Evolutionary conservation across 768 basidiomycete species (phyloP).

Genomic region (Cystofilobasidium ferigula): DNA sequence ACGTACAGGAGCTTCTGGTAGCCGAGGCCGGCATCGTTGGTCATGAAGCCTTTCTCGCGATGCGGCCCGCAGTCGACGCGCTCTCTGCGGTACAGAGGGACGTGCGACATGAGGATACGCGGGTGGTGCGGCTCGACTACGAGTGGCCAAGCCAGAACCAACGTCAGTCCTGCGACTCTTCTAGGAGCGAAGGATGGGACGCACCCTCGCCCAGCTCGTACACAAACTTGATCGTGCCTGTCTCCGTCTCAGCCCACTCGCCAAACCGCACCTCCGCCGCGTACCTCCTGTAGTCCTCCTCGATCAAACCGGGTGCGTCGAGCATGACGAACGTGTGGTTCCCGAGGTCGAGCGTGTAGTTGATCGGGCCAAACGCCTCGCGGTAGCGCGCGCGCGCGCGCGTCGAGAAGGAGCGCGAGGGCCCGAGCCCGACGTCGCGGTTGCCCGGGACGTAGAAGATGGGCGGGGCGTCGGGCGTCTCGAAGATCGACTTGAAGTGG

Average conservation of each 20-base stretch:
- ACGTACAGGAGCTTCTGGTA: slow-evolving; percentile 58
- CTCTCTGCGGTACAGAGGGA: slow-evolving; percentile 69
- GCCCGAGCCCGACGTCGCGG: slow-evolving; percentile 64
- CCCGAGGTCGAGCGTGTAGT: slow-evolving; percentile 48
- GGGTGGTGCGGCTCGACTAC: slow-evolving; percentile 42
- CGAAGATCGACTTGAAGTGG: slow-evolving; percentile 64
- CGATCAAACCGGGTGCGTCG: slow-evolving; percentile 61
- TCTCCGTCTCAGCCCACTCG: slow-evolving; percentile 17
- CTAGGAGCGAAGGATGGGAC: not conserved
- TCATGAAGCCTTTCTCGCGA: slow-evolving; percentile 58
- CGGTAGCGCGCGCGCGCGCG: slow-evolving; percentile 51
- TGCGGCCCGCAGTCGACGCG: slow-evolving; percentile 60
- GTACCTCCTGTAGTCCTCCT: slow-evolving; percentile 54
- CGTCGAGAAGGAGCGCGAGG: slow-evolving; percentile 44
- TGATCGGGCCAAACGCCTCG: slow-evolving; percentile 66
- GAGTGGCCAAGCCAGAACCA: not conserved
- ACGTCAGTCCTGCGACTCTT: not conserved
- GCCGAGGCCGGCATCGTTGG: slow-evolving; percentile 61
- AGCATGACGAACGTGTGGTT: slow-evolving; percentile 64
- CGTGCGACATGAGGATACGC: slow-evolving; percentile 68
- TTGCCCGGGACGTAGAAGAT: slow-evolving; percentile 76
- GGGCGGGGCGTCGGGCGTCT: slow-evolving; percentile 44
- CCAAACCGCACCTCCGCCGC: slow-evolving; percentile 23
- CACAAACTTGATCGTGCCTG: slow-evolving; percentile 27
- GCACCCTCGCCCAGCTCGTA: slow-evolving; percentile 12